Base-by-base conservation (phyloP, 257 asterid genomes). In the Solanum rostratum region DNA sequence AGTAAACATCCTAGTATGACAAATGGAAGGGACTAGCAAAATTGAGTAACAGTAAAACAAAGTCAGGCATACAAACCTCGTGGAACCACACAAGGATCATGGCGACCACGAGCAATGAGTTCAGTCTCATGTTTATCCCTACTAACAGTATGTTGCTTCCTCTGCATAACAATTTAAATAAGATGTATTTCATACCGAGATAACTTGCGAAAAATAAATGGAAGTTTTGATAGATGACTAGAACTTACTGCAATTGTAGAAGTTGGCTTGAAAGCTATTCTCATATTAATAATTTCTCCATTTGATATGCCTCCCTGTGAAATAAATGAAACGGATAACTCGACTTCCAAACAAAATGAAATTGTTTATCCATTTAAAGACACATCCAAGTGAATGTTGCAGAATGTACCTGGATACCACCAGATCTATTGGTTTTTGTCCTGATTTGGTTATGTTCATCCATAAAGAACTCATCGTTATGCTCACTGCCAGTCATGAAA, bases 261-360 rank as follows among this genome's bases (percentile, higher is more conserved):
- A 65, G 99, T 96, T 82, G 99, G 98, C 92, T 95, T 96, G 93
- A 96, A 96, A 86, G 90, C 98, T 84, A 95, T 88, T 87, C 95
- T 96, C 97, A 95, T 91, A 90, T 93, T 88, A 88, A 96, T 96
- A 85, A 87, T 89, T 92, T 96, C 98, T 86, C 99, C 99, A 88
- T 96, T 96, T 71, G 98, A 96, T 88, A 96, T 96, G 70, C 99
- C 99, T 82, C 99, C 98, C 98, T 96, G 89, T 43, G 86, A 86
- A 79, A 87, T 43, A 88, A 70, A 85, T 82, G 60, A 62, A 84
- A 39, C 86, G 80, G 54, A 79, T 19, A 37, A 19, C 8, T 37
- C 12, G 10, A 69, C 22, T 22, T 85, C 65, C 66, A 84, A 76
- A 87, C 41, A 37, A 84, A 60, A 69, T 7, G 27, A 50, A 19